Evolutionary conservation across 2,329 filamentous ascomycete genomes (phyloP).

Genomic region (Alternaria arbusti): DNA sequence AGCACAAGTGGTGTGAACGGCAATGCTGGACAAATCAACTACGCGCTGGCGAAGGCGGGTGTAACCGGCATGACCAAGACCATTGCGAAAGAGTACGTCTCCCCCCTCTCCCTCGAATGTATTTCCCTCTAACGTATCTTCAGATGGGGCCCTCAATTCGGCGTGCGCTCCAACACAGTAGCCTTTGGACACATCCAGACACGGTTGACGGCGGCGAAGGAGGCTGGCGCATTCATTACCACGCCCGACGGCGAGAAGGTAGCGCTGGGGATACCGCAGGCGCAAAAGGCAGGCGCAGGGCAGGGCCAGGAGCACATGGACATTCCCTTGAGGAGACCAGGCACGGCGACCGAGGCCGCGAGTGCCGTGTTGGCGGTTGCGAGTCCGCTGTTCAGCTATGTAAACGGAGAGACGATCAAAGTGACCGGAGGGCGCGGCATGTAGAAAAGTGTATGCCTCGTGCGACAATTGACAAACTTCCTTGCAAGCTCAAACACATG

Average conservation of each 20-base stretch:
- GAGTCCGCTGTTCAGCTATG: slow-evolving; percentile 83
- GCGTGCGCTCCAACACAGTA: slow-evolving; percentile 81
- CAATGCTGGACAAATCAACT: slow-evolving; percentile 91
- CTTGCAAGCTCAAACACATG: slow-evolving; percentile 10
- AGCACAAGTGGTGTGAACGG: slow-evolving; percentile 83
- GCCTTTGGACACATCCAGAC: slow-evolving; percentile 85
- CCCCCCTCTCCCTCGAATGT: background rate
- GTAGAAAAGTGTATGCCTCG: slow-evolving; percentile 45
- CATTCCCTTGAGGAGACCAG: slow-evolving; percentile 79
- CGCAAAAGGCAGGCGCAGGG: slow-evolving; percentile 51
- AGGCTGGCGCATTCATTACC: slow-evolving; percentile 79
- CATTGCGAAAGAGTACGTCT: slow-evolving; percentile 74
- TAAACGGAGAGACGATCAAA: slow-evolving; percentile 84
- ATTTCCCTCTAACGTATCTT: slow-evolving; percentile 6
- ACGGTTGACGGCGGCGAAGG: slow-evolving; percentile 81
- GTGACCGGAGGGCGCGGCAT: slow-evolving; percentile 78
- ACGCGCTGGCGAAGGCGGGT: slow-evolving; percentile 83
- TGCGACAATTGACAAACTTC: background rate
- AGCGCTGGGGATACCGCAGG: slow-evolving; percentile 50
- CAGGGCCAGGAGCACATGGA: slow-evolving; percentile 60
- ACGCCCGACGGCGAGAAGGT: slow-evolving; percentile 70
- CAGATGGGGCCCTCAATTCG: slow-evolving; percentile 79
- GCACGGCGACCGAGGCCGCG: slow-evolving; percentile 81
- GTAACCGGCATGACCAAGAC: slow-evolving; percentile 85
- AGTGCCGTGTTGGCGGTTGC: slow-evolving; percentile 77